phyloP scores from a whole-genome alignment of 2,329 filamentous ascomycete species.

The Penicillium sp. region DNA sequence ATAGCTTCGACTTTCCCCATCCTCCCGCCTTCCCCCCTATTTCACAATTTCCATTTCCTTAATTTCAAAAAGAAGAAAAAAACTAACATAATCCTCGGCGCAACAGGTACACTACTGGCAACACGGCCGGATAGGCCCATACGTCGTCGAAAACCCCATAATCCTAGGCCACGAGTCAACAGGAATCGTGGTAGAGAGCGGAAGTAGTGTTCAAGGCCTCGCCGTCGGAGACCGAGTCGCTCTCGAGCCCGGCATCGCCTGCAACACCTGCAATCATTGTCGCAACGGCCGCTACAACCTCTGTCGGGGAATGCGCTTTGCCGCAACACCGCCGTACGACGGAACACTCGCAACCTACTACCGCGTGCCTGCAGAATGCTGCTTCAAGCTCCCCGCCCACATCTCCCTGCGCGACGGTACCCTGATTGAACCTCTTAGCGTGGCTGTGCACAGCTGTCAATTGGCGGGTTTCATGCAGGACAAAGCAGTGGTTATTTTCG shows the following conservation, averaged over 20 bases:
- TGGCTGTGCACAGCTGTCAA: constrained; percentile 75
- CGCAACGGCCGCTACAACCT: constrained; percentile 81
- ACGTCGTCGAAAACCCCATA: constrained; percentile 36
- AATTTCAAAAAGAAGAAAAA: too few species aligned
- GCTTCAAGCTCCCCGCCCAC: constrained; percentile 70
- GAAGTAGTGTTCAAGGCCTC: constrained; percentile 53
- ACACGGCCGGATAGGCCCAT: constrained; percentile 38
- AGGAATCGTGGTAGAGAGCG: constrained; percentile 60
- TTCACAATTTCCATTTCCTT: background rate
- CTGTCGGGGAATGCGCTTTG: constrained; percentile 79
- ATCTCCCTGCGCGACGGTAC: constrained; percentile 72
- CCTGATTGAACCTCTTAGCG: constrained; percentile 78
- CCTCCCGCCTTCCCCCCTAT: background rate
- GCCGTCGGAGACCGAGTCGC: constrained; percentile 67
- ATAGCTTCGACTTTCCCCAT: background rate
- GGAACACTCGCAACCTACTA: constrained; percentile 85
- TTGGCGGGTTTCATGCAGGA: constrained; percentile 70
- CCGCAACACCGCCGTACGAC: constrained; percentile 82
- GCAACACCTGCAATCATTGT: constrained; percentile 68
- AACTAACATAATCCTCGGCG: background rate
- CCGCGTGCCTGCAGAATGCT: constrained; percentile 75
- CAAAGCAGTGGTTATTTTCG: constrained; percentile 76
- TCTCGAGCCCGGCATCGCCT: constrained; percentile 70
- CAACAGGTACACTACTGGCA: constrained; percentile 41
- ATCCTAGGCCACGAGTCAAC: constrained; percentile 65